phyloP scores from a whole-genome alignment of 2,329 filamentous ascomycete species.

The Colletotrichum echinochloae region DNA sequence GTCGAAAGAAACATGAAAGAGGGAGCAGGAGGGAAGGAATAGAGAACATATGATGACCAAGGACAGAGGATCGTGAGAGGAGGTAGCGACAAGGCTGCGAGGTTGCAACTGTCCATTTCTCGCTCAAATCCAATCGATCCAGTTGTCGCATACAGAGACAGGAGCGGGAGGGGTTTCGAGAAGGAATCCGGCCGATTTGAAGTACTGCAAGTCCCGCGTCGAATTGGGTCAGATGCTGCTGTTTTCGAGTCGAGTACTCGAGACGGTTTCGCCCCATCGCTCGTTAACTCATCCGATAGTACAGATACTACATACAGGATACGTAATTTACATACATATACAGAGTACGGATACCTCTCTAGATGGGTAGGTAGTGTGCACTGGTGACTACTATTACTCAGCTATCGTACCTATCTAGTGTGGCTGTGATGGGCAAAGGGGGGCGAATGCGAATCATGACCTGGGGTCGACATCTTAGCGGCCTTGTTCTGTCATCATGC shows the following conservation, averaged over 20 bases:
- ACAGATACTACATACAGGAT: not conserved
- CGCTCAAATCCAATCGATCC: not conserved
- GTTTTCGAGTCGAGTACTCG: not conserved
- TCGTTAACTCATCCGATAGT: not conserved
- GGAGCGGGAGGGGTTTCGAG: not conserved
- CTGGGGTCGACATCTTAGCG: too few relatives aligned
- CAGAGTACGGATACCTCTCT: too few relatives aligned
- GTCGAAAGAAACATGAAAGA: not conserved
- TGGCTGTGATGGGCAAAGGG: too few relatives aligned
- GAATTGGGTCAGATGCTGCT: not conserved
- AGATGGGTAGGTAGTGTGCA: too few relatives aligned
- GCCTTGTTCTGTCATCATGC: too few relatives aligned
- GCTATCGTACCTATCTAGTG: too few relatives aligned
- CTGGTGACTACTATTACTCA: too few relatives aligned
- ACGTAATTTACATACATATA: too few relatives aligned
- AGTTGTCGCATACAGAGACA: too few relatives aligned
- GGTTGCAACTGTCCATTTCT: not conserved
- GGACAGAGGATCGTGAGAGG: not conserved
- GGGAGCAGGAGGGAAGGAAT: not conserved
- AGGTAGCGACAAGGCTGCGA: not conserved
- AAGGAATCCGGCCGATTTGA: not conserved
- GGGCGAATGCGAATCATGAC: too few relatives aligned
- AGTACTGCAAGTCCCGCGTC: not conserved
- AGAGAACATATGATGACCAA: not conserved
- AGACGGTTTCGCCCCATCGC: constrained; percentile 8